Evolutionary conservation across 371 early-diverging fungal genomes (phyloP), one percentile per base, ranked within the genome.

Genomic region (Mucor sp.): DNA sequence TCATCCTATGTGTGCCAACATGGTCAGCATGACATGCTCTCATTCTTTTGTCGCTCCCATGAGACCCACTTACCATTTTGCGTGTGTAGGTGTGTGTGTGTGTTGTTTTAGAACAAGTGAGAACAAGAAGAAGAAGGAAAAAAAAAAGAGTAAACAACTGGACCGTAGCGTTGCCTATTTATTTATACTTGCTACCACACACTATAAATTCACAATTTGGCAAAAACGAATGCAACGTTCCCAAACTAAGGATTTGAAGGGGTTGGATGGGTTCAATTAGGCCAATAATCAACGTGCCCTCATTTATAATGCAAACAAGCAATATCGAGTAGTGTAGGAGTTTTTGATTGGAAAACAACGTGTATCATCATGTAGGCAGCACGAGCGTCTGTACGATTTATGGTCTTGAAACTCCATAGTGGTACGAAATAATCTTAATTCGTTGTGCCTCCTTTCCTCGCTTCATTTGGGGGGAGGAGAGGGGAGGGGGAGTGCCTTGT

Each of bases 1-100:
- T 94, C 94, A 87, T 95, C 93, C 95, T 93, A 56, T 23, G 47
- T 15, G 39, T 15, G 56, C n/a, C n/a, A 32, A 8, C 4, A n/a
- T 14, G 12, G 9, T 55, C n/a, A n/a, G 14, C n/a, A 44, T 44
- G 44, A 44, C 7, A 17, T 6, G 6, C 44, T 58, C 33, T 30
- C 30, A n/a, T n/a, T n/a, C n/a, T n/a, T 30, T 30, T 30, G 30
- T 59, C 7, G 2, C 11, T 32, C 37, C 14, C 37, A 37, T 14
- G 37, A 37, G 14, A 37, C 43, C 21, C 15, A 17, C 64, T 67
- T 71, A 71, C 72, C 72, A 71, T 71, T 65, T 44, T 60, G 28
- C 30, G 28, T 17, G 30, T 28, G 17, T 39, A 28, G 56, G 25
- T 53, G 50, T 63, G 56, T 1, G 28, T 30, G 30, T 30, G 2